Conservation (phyloP, 108 stramenopile genomes). For the Conticribra guillardii region DNA sequence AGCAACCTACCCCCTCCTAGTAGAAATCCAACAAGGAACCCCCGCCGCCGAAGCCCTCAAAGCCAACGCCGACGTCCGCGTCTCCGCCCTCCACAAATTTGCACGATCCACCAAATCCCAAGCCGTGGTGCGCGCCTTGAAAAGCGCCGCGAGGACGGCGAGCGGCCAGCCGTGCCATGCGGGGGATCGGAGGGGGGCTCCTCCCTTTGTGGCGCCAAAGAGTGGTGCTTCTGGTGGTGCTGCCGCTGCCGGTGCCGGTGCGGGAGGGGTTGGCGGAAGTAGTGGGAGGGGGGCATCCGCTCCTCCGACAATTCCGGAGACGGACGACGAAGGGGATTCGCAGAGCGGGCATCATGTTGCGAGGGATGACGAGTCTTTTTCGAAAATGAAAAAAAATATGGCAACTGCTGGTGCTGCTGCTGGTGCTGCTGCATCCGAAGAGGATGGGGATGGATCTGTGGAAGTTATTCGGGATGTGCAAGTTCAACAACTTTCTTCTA, state of each 20-base stretch:
- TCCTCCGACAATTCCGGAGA: constrained; percentile 41
- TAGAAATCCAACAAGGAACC: constrained; percentile 74
- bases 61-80: constrained; percentile 74
- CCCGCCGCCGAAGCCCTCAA: constrained; percentile 81
- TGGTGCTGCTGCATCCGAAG: no score
- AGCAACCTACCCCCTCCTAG: constrained; percentile 16
- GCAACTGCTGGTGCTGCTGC: no score
- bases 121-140: constrained; percentile 67
- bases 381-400: no score
- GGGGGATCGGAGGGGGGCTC: constrained; percentile 67
- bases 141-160: constrained; percentile 50
- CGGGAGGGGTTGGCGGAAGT: constrained; percentile 4
- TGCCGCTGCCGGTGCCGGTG: neutral
- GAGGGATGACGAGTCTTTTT: neutral
- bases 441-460: no score
- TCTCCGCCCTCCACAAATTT: constrained; percentile 68
- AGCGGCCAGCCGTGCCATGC: constrained; percentile 47
- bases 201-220: constrained; percentile 33
- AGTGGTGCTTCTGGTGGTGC: constrained; percentile 1
- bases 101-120: constrained; percentile 70
- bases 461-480: no score
- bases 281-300: constrained; percentile 1
- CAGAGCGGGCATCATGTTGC: neutral
- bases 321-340: constrained; percentile 34
- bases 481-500: no score